phyloP scores from a whole-genome alignment of 2,329 filamentous ascomycete genomes.

The Fusarium sp. region DNA sequence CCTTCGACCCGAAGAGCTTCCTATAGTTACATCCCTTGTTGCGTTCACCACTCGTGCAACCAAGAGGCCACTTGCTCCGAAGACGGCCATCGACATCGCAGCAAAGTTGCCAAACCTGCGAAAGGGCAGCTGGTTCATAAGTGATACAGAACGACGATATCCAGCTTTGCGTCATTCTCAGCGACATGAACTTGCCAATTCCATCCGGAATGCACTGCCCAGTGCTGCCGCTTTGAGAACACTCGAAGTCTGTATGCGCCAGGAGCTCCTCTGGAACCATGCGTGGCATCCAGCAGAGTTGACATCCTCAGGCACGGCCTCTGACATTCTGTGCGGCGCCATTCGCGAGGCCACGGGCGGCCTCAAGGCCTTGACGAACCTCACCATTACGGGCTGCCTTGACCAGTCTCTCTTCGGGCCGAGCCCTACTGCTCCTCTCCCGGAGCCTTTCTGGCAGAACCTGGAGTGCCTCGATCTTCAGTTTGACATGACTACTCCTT shows the following conservation, averaged over 20 bases:
- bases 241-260: constrained; percentile 26
- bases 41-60: constrained; percentile 20
- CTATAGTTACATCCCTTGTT: constrained; percentile 20
- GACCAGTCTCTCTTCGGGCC: constrained; percentile 31
- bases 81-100: constrained; percentile 21
- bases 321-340: constrained; percentile 19
- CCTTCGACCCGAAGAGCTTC: constrained; percentile 12
- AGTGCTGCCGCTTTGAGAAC: constrained; percentile 14
- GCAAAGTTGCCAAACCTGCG: constrained; percentile 30
- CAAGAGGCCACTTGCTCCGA: constrained; percentile 20
- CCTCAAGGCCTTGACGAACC: constrained; percentile 15
- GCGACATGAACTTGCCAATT: constrained; percentile 22
- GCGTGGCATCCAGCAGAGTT: constrained; percentile 28
- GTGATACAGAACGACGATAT: constrained; percentile 26
- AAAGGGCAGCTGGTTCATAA: constrained; percentile 23
- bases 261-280: constrained; percentile 34
- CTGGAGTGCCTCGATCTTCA: constrained; percentile 28
- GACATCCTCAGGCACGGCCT: constrained; percentile 2
- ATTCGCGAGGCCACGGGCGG: constrained; percentile 21
- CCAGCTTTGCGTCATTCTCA: constrained; percentile 20
- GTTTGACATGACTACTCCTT: constrained; percentile 32
- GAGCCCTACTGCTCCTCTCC: constrained; percentile 2
- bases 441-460: constrained; percentile 29
- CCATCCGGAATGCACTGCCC: constrained; percentile 19
- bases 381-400: constrained; percentile 25